These are phyloP conservation scores for Globisporangium solare DNA, from an alignment of 352 stramenopile species.

Conservation along the genomic window DNA sequence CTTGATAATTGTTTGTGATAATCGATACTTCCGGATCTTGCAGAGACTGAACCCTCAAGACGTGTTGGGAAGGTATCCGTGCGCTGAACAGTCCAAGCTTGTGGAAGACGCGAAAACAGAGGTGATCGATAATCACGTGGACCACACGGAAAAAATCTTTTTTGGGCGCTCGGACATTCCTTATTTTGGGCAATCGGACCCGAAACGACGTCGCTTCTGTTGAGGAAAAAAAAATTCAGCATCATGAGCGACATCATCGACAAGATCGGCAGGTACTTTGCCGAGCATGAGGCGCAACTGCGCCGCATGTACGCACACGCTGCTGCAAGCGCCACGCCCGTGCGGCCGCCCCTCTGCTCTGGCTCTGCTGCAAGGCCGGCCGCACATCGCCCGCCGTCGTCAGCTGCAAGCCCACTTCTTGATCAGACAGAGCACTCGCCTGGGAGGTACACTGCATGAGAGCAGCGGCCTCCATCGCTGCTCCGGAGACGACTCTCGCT, in stretches of 20 bases:
- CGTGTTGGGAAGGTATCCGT: background rate
- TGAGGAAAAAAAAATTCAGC: too few species aligned
- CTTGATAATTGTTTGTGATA: too few species aligned
- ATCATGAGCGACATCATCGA: slow-evolving; percentile 55
- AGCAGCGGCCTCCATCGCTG: slow-evolving; percentile 16
- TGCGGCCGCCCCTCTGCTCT: slow-evolving; percentile 2
- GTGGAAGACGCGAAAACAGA: background rate
- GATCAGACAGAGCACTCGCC: background rate
- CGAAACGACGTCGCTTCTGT: background rate
- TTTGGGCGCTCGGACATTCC: background rate
- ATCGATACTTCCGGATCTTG: background rate
- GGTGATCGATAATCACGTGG: background rate
- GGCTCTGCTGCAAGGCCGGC: background rate
- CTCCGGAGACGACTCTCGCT: slow-evolving; percentile 19
- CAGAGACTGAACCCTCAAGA: background rate
- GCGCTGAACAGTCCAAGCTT: background rate
- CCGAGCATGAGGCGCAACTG: slow-evolving; percentile 52
- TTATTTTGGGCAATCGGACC: background rate
- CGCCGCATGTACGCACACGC: slow-evolving; percentile 29
- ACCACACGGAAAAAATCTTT: background rate
- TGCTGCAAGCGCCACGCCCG: background rate
- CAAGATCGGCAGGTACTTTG: slow-evolving; percentile 69
- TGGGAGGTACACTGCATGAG: background rate
- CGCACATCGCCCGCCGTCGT: slow-evolving; percentile 5
- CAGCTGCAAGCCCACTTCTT: slow-evolving; percentile 1